Evolutionary conservation across 2,329 filamentous ascomycete species (phyloP).

Genomic region (Ceratocystiopsis sp.): DNA sequence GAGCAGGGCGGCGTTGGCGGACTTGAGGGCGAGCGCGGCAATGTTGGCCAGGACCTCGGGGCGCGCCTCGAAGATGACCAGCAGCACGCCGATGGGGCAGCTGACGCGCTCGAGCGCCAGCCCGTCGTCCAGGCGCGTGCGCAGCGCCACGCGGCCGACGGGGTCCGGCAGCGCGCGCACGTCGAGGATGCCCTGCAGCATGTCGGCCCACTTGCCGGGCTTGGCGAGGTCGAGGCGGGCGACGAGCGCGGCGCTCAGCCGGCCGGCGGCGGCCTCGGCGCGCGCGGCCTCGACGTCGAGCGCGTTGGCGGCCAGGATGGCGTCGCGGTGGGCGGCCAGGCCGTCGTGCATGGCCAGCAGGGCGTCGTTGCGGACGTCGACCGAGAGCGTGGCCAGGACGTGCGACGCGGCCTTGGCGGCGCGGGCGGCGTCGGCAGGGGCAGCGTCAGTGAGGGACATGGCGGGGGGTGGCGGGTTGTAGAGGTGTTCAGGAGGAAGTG

Average conservation of each 20-base stretch:
- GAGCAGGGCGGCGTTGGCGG: conserved; percentile 87
- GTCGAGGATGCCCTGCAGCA: conserved; percentile 87
- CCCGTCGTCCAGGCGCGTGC: conserved; percentile 73
- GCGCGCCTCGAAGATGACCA: conserved; percentile 96
- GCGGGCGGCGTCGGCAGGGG: conserved; percentile 58
- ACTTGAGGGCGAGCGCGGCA: conserved; percentile 87
- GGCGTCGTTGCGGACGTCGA: conserved; percentile 63
- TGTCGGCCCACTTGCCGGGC: conserved; percentile 89
- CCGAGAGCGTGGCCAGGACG: conserved; percentile 62
- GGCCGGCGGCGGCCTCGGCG: conserved; percentile 53
- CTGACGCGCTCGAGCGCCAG: conserved; percentile 75
- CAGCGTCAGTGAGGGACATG: conserved; percentile 85
- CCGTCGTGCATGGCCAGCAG: conserved; percentile 67
- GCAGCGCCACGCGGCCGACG: conserved; percentile 69
- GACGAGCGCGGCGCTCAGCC: conserved; percentile 65
- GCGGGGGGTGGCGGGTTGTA: no score
- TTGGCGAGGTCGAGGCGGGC: conserved; percentile 76
- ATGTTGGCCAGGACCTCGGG: conserved; percentile 99
- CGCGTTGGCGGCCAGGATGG: conserved; percentile 75
- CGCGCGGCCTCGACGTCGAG: conserved; percentile 58
- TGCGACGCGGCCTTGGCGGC: conserved; percentile 70
- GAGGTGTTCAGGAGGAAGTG: no score
- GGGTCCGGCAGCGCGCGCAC: conserved; percentile 75
- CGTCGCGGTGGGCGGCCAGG: conserved; percentile 49
- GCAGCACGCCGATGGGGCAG: conserved; percentile 88